These are phyloP conservation scores for Xylaria sp. DNA, from an alignment of 2,329 filamentous ascomycete species.

Conservation along the genomic window DNA sequence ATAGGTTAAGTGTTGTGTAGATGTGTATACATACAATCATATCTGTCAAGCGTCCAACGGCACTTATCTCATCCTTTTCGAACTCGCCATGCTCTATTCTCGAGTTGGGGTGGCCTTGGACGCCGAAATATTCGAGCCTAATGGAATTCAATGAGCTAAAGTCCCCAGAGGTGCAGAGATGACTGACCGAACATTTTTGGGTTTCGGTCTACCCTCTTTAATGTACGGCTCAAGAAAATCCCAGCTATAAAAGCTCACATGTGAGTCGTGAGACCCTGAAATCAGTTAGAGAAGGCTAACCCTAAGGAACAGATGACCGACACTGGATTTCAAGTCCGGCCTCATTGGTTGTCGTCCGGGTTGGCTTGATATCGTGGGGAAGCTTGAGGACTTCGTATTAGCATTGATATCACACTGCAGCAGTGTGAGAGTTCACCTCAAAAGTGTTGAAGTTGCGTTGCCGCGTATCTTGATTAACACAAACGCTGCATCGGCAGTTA, in stretches of 20 bases:
- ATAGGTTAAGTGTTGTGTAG: not conserved
- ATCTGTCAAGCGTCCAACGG: constrained; percentile 70
- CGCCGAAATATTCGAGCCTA: constrained; percentile 44
- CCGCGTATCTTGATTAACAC: constrained; percentile 75
- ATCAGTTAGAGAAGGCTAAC: constrained; percentile 31
- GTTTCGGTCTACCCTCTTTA: constrained; percentile 47
- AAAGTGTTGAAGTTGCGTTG: constrained; percentile 77
- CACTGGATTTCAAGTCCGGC: constrained; percentile 61
- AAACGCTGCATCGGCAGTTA: constrained; percentile 75
- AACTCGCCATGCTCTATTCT: constrained; percentile 67
- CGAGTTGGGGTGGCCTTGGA: constrained; percentile 50
- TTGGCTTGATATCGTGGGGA: constrained; percentile 54
- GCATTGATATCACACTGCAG: not conserved
- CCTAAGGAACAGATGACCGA: constrained; percentile 43
- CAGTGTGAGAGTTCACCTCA: constrained; percentile 54
- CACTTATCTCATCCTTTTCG: constrained; percentile 63
- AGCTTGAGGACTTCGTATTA: constrained; percentile 54
- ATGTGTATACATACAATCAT: constrained; percentile 61
- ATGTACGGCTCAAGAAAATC: constrained; percentile 66
- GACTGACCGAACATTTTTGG: constrained; percentile 51
- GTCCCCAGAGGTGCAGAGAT: not conserved
- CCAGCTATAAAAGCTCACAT: constrained; percentile 74
- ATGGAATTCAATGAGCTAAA: constrained; percentile 8
- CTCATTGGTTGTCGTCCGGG: constrained; percentile 48
- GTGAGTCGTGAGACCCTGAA: constrained; percentile 69